Evolutionary conservation across 345 rosid species (phyloP), one percentile per base, ranked within the genome.

Genomic region (Acer negundo): DNA sequence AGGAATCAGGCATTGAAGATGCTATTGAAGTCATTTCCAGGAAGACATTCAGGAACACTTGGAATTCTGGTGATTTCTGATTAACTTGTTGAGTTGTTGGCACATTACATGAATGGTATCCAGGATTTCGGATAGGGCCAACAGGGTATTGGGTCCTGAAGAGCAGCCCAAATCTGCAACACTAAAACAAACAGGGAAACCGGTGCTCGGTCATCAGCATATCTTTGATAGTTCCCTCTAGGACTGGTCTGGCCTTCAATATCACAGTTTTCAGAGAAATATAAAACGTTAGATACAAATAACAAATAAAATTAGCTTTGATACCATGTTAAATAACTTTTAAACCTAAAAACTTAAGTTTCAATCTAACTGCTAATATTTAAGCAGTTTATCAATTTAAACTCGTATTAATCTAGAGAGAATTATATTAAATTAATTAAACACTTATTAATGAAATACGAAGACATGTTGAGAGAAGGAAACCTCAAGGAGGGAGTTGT

Each of bases 151-250:
- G 67, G 87, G 85, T 79, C 89, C 92, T 1, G 90, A 82, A 70
- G 87, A 82, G 53, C 90, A 89, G 7, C 90, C 90, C 69, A 89
- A 75, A 58, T 89, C 92, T 10, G 83, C 86, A 61, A 83, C 35
- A n/a, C 78, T 75, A 12, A 85, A 72, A 69, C 59, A 44, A 15
- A n/a, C 2, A 6, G 89, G 80, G 59, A 82, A 70, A 40, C 40
- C 16, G 16, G 13, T 47, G 66, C 47, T 22, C 59, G 1, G 28
- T 26, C 28, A 15, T 22, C 46, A 35, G 13, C 38, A 68, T 15
- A 1, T 69, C 58, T 26, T 16, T 38, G 53, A 64, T 40, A 2
- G 72, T 69, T 40, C 69, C 72, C 22, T 75, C 70, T 61, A 59
- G 47, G 16, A 79, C 2, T 17, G 70, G 42, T 71, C 67, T 69